These are phyloP conservation scores for Lentinula edodes DNA, from an alignment of 768 basidiomycete species.

Conservation along the genomic window DNA sequence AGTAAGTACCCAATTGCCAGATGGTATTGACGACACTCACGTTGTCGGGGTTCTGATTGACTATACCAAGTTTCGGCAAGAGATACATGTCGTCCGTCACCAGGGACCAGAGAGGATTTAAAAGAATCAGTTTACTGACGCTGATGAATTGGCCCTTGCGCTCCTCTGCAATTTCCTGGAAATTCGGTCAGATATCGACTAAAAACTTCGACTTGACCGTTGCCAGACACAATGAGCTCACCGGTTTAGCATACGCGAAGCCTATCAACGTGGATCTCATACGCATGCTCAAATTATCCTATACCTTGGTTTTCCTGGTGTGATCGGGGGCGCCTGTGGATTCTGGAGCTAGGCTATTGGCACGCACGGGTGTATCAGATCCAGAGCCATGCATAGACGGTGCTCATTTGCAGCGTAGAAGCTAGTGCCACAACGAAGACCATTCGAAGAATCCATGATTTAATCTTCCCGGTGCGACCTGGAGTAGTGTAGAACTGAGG, in stretches of 20 bases:
- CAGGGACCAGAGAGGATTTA: neutral
- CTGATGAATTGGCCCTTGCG: no score
- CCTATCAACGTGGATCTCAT: neutral
- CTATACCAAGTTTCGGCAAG: neutral
- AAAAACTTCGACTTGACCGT: neutral
- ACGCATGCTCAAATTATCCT: neutral
- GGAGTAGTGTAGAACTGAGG: neutral
- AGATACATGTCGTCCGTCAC: neutral
- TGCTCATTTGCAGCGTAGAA: neutral
- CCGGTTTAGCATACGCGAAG: neutral
- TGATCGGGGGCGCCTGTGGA: no score
- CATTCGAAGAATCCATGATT: neutral
- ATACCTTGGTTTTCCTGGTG: neutral
- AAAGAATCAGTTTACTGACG: neutral
- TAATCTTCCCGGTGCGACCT: neutral
- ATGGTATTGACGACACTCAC: neutral
- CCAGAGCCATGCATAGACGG: neutral
- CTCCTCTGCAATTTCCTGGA: neutral
- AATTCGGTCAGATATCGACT: neutral
- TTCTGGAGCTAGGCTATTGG: neutral
- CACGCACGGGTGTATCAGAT: neutral
- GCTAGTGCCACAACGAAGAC: neutral
- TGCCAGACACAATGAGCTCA: neutral
- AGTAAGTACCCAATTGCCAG: no score
- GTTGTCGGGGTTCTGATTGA: neutral